These are phyloP conservation scores for Uronychia setigera DNA, from an alignment of 73 alveolate genomes.

Conservation along the genomic window DNA sequence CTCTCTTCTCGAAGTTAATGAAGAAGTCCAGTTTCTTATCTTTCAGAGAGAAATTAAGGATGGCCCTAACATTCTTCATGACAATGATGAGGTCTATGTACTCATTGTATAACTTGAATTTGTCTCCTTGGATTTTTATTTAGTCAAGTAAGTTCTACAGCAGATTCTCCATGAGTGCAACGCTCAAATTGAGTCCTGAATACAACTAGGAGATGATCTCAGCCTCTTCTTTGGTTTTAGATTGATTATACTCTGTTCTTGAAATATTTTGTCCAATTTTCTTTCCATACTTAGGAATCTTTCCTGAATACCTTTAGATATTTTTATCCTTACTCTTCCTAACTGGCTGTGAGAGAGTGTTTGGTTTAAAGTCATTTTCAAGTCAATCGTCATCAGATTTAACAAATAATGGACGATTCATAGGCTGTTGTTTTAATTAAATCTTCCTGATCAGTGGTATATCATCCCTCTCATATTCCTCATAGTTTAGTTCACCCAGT, in stretches of 20 bases:
- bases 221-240: background rate
- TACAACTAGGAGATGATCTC: background rate
- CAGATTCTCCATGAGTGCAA: background rate
- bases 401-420: no score
- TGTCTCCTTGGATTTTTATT: background rate
- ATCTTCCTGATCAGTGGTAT: no score
- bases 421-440: no score
- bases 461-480: no score
- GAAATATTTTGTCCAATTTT: background rate
- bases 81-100: background rate
- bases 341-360: no score
- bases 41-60: background rate
- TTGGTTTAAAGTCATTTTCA: background rate
- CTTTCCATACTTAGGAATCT: background rate
- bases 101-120: background rate
- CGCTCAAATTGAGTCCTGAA: background rate
- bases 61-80: background rate
- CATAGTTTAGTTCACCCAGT: background rate
- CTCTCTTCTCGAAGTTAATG: background rate
- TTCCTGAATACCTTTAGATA: background rate
- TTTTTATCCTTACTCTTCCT: no score
- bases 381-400: background rate
- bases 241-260: background rate
- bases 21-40: background rate
- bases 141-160: background rate